phyloP scores from a whole-genome alignment of 2,329 filamentous ascomycete species.

The Ophiognomonia clavigignenti-juglandacearum region DNA sequence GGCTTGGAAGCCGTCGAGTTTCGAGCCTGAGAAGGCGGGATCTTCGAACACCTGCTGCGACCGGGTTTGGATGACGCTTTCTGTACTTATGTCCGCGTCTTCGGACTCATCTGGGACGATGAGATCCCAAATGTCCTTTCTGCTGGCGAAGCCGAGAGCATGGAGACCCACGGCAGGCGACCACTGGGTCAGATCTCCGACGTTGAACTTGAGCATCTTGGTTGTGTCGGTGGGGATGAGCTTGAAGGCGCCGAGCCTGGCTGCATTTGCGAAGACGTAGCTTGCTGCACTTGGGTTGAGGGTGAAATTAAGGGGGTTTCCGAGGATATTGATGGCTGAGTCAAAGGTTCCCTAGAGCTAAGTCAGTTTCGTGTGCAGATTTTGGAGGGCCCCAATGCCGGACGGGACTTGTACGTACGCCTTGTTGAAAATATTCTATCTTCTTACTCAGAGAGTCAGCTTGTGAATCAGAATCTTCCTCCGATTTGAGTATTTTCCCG shows the following conservation, averaged over 20 bases:
- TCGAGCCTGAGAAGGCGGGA: background rate
- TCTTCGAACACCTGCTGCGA: background rate
- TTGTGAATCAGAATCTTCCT: too few relatives aligned
- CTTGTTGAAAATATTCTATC: slow-evolving; percentile 13
- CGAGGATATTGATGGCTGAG: slow-evolving; percentile 14
- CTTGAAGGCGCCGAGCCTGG: slow-evolving; percentile 6
- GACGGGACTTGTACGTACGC: background rate
- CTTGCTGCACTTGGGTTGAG: slow-evolving; percentile 11
- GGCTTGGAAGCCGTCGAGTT: slow-evolving; percentile 10
- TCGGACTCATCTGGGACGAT: background rate
- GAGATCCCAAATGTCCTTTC: slow-evolving; percentile 11
- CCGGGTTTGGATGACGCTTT: slow-evolving; percentile 7
- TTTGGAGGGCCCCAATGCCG: background rate
- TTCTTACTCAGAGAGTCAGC: slow-evolving; percentile 3
- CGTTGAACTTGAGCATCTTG: slow-evolving; percentile 11
- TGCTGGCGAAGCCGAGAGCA: slow-evolving; percentile 11
- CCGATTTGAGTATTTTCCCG: slow-evolving; percentile 4
- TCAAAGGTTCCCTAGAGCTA: slow-evolving; percentile 9
- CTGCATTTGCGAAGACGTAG: slow-evolving; percentile 5
- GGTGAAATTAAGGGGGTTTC: slow-evolving; percentile 16
- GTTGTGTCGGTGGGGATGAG: slow-evolving; percentile 15
- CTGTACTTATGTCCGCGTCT: background rate
- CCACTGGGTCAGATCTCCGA: slow-evolving; percentile 2
- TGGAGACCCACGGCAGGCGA: slow-evolving; percentile 10
- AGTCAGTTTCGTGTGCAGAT: background rate